These are phyloP conservation scores for Monosporozyma siamensis DNA, from an alignment of 805 yeast species.

Conservation along the genomic window DNA sequence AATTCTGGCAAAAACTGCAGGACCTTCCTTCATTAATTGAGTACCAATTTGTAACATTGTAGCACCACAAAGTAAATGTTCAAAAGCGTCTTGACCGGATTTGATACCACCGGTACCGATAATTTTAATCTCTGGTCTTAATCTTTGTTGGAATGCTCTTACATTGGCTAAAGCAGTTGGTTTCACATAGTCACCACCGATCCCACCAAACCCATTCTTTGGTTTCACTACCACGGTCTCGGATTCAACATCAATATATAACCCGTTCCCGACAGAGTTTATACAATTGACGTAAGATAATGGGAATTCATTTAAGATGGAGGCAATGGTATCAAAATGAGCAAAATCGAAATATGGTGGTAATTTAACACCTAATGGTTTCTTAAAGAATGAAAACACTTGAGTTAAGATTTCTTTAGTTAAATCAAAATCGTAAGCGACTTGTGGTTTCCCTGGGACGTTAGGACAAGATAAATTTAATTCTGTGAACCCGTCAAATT, in stretches of 20 bases:
- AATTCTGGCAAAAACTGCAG: slow-evolving; percentile 19
- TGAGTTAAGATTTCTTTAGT: slow-evolving; percentile 18
- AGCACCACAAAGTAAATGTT: slow-evolving; percentile 27
- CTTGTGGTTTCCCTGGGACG: slow-evolving; percentile 30
- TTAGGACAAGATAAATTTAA: slow-evolving; percentile 28
- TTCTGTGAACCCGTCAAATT: slow-evolving; percentile 23
- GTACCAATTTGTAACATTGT: slow-evolving; percentile 28
- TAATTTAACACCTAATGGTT: slow-evolving; percentile 26
- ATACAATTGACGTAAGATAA: slow-evolving; percentile 25
- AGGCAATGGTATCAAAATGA: slow-evolving; percentile 25
- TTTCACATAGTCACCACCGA: slow-evolving; percentile 28
- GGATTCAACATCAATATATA: slow-evolving; percentile 22
- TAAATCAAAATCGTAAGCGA: slow-evolving; percentile 26
- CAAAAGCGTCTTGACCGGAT: slow-evolving; percentile 27
- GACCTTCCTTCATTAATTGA: slow-evolving; percentile 23
- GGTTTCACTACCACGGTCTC: slow-evolving; percentile 28
- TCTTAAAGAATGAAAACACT: slow-evolving; percentile 23
- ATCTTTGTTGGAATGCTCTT: slow-evolving; percentile 26
- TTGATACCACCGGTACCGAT: slow-evolving; percentile 28
- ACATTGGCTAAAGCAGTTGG: slow-evolving; percentile 30
- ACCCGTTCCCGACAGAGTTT: slow-evolving; percentile 27
- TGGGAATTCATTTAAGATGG: slow-evolving; percentile 22
- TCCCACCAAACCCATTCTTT: slow-evolving; percentile 28
- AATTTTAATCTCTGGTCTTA: slow-evolving; percentile 22
- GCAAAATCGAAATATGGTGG: slow-evolving; percentile 30